Conservation (phyloP, 2,329 filamentous ascomycete genomes). For the Trichoderma sp. region DNA sequence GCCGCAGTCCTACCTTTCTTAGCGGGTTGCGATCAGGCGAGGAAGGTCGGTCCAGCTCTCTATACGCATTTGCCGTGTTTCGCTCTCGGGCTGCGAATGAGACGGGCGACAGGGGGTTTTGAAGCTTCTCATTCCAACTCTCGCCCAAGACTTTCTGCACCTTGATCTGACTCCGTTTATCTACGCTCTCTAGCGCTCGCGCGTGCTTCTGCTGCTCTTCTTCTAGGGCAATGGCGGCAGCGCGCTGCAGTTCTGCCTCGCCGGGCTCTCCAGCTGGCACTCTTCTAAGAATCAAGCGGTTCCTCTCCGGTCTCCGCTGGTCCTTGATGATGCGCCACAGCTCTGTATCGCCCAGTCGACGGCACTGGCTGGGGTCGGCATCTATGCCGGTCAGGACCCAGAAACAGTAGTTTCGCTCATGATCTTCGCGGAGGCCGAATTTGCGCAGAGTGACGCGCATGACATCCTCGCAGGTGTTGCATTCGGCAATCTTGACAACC, state of each 20-base stretch:
- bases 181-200: constrained; percentile 60
- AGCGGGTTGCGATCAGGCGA: constrained; percentile 47
- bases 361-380: constrained; percentile 75
- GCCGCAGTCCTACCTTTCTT: constrained; percentile 60
- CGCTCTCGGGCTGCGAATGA: constrained; percentile 69
- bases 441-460: constrained; percentile 87
- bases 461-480: constrained; percentile 88
- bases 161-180: constrained; percentile 80
- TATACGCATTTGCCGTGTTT: constrained; percentile 59
- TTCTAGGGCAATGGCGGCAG: constrained; percentile 84
- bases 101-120: constrained; percentile 82
- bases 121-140: constrained; percentile 74
- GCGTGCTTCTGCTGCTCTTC: constrained; percentile 74
- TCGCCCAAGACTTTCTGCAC: constrained; percentile 87
- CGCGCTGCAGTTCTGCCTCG: constrained; percentile 78
- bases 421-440: constrained; percentile 81
- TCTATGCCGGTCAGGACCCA: constrained; percentile 87
- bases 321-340: constrained; percentile 90
- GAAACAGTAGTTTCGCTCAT: constrained; percentile 95
- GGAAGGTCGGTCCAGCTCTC: constrained; percentile 57
- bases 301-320: constrained; percentile 78
- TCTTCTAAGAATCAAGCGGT: constrained; percentile 84
- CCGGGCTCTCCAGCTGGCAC: constrained; percentile 92
- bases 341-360: constrained; percentile 81
- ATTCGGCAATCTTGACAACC: constrained; percentile 88